phyloP scores from a whole-genome alignment of 768 basidiomycete genomes.

The Termitomyces sp. region DNA sequence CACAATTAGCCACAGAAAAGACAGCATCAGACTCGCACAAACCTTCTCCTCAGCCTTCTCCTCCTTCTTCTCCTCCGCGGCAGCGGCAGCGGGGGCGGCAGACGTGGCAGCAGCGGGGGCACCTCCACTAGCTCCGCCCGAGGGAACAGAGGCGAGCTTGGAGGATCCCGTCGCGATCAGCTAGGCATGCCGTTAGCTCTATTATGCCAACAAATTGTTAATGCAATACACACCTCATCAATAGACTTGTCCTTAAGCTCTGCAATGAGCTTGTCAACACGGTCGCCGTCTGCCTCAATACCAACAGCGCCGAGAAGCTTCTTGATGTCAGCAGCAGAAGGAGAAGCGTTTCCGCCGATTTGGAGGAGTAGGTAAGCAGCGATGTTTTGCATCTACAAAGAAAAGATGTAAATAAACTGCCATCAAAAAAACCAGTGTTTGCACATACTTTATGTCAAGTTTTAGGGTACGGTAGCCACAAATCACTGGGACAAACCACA shows the following conservation, averaged over 20 bases:
- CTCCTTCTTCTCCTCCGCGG: slow-evolving; percentile 69
- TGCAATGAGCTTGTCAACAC: slow-evolving; percentile 75
- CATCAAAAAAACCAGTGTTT: not conserved
- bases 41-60: slow-evolving; percentile 91
- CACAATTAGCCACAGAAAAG: slow-evolving; percentile 1
- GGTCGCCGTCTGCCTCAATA: slow-evolving; percentile 81
- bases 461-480: slow-evolving; percentile 74
- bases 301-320: slow-evolving; percentile 81
- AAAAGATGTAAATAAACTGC: not conserved
- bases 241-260: slow-evolving; percentile 91
- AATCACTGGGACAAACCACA: slow-evolving; percentile 54
- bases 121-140: slow-evolving; percentile 77
- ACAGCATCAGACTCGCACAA: slow-evolving; percentile 16
- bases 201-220: slow-evolving; percentile 8
- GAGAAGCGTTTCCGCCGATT: slow-evolving; percentile 85
- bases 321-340: slow-evolving; percentile 83
- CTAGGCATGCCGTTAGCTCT: slow-evolving; percentile 26
- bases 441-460: slow-evolving; percentile 38
- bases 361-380: slow-evolving; percentile 98
- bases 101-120: slow-evolving; percentile 47
- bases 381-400: slow-evolving; percentile 76
- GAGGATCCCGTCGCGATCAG: slow-evolving; percentile 88
- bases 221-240: slow-evolving; percentile 50
- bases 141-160: slow-evolving; percentile 96
- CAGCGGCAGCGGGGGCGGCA: slow-evolving; percentile 52